phyloP scores from a whole-genome alignment of 495 filamentous ascomycete species.

The Hypoxylon trugodes region DNA sequence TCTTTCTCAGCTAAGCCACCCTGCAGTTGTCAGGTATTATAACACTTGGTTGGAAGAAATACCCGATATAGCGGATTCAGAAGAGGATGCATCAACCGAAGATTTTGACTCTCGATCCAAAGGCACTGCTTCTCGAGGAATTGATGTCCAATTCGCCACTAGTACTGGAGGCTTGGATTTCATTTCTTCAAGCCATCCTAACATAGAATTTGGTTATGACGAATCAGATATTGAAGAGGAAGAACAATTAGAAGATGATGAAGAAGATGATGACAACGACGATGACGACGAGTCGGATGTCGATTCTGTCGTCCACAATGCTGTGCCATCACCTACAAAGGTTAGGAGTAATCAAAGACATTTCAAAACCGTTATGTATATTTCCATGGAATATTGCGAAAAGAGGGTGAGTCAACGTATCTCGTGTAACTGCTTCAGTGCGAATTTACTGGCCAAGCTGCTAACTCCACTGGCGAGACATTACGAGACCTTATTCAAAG shows the following conservation, averaged over 20 bases:
- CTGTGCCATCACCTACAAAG: conserved; percentile 43
- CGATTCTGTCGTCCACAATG: conserved; percentile 30
- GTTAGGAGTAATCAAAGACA: conserved; percentile 44
- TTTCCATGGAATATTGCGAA: conserved; percentile 95
- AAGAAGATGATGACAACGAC: conserved; percentile 56
- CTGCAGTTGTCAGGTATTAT: conserved; percentile 94
- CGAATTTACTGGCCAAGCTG: neutral
- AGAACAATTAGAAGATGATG: conserved; percentile 50
- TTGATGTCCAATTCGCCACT: conserved; percentile 66
- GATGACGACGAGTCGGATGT: conserved; percentile 48
- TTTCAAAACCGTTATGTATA: conserved; percentile 56
- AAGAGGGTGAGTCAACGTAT: conserved; percentile 68
- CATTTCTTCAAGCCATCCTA: conserved; percentile 84
- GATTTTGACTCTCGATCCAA: conserved; percentile 51
- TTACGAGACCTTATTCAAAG: conserved; percentile 88
- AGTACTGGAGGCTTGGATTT: conserved; percentile 90
- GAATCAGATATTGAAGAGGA: conserved; percentile 64
- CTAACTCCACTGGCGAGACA: conserved; percentile 60
- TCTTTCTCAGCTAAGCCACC: conserved; percentile 90
- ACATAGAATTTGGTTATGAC: conserved; percentile 82
- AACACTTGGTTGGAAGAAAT: conserved; percentile 90
- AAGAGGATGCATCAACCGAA: conserved; percentile 68
- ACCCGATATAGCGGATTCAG: conserved; percentile 62
- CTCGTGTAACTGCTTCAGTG: neutral
- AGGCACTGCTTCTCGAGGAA: conserved; percentile 48